Evolutionary conservation across 345 rosid genomes (phyloP).

Genomic region (Eucalyptus fibrosa): DNA sequence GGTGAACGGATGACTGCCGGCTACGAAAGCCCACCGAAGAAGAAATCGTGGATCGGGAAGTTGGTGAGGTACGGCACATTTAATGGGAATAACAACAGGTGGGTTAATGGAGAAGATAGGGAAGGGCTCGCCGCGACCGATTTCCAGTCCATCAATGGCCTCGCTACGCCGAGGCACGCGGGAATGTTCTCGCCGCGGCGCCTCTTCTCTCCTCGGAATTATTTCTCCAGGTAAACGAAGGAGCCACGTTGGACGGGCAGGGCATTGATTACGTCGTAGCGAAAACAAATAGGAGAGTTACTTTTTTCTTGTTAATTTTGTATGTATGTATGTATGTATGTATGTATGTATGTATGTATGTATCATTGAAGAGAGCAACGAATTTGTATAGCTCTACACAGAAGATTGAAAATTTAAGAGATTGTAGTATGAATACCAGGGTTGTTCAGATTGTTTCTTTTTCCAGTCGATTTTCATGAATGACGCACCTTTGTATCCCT

Average conservation of each 20-base stretch:
- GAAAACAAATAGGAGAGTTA: neutral
- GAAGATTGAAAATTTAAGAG: neutral
- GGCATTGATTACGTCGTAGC: neutral
- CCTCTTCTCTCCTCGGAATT: constrained; percentile 46
- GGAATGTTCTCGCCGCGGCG: constrained; percentile 67
- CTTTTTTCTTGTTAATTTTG: neutral
- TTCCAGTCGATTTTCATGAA: too few species aligned
- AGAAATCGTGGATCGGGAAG: constrained; percentile 70
- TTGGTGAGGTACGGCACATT: constrained; percentile 56
- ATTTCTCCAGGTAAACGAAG: neutral
- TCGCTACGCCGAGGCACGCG: constrained; percentile 13
- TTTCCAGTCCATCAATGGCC: constrained; percentile 18
- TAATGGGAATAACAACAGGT: constrained; percentile 8
- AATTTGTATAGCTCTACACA: neutral
- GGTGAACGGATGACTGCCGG: constrained; percentile 50
- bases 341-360: neutral
- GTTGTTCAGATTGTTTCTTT: neutral
- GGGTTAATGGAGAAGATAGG: constrained; percentile 16
- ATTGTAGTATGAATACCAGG: neutral
- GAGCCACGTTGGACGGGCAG: neutral
- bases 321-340: neutral
- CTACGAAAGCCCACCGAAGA: constrained; percentile 12
- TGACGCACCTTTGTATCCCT: neutral
- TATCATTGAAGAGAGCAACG: neutral
- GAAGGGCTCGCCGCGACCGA: constrained; percentile 33